These are phyloP conservation scores for Rostrohypoxylon terebratum DNA, from an alignment of 495 filamentous ascomycete species.

Conservation along the genomic window DNA sequence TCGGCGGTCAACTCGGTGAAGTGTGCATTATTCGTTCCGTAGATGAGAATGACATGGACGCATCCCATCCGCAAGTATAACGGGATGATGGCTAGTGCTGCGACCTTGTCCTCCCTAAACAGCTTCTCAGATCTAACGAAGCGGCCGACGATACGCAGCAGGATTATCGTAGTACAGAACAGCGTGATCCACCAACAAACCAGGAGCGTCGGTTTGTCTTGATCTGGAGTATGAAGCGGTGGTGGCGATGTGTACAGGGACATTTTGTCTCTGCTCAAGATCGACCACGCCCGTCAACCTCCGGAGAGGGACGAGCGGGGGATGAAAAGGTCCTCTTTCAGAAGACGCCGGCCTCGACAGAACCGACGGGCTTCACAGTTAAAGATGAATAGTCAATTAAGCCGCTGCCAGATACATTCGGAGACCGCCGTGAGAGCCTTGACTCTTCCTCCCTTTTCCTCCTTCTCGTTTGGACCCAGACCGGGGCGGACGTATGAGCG, in stretches of 20 bases:
- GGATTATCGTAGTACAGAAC: slow-evolving; percentile 83
- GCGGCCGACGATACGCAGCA: slow-evolving; percentile 79
- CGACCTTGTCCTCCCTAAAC: slow-evolving; percentile 88
- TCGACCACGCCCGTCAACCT: slow-evolving; percentile 68
- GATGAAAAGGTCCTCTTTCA: slow-evolving; percentile 40
- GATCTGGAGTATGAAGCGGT: slow-evolving; percentile 62
- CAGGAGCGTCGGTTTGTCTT: slow-evolving; percentile 82
- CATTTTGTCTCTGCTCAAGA: slow-evolving; percentile 53
- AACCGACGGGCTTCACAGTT: slow-evolving; percentile 21
- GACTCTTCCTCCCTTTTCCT: slow-evolving; percentile 29
- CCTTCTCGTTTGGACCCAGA: slow-evolving; percentile 36
- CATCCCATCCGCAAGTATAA: slow-evolving; percentile 84
- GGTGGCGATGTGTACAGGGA: slow-evolving; percentile 70
- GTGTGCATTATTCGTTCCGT: slow-evolving; percentile 87
- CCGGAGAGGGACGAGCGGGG: slow-evolving; percentile 69
- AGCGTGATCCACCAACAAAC: slow-evolving; percentile 95
- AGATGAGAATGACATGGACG: slow-evolving; percentile 84
- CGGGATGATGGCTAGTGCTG: slow-evolving; percentile 82
- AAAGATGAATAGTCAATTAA: slow-evolving; percentile 11
- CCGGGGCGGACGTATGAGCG: slow-evolving; percentile 16
- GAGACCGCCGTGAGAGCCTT: slow-evolving; percentile 7
- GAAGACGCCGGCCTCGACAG: slow-evolving; percentile 26
- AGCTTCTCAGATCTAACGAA: slow-evolving; percentile 83
- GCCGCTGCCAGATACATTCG: slow-evolving; percentile 34
- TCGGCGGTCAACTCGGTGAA: slow-evolving; percentile 59